These are phyloP conservation scores for Larix sibirica DNA, from an alignment of 83 land plant genomes.

Conservation along the genomic window DNA sequence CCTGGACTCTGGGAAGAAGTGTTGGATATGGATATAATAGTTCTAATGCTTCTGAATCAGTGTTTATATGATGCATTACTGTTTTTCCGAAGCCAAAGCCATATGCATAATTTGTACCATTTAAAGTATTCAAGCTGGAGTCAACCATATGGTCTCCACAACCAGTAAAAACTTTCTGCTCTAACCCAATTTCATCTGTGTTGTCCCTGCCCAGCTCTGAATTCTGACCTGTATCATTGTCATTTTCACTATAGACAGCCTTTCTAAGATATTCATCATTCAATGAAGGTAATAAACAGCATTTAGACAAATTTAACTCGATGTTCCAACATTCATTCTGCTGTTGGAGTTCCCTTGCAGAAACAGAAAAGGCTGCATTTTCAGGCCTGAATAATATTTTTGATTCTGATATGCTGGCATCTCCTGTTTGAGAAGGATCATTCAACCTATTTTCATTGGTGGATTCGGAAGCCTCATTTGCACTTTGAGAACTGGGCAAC, in stretches of 20 bases:
- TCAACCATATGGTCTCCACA: conserved; percentile 11
- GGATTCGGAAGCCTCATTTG: not conserved
- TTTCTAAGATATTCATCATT: conserved; percentile 62
- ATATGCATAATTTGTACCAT: conserved; percentile 63
- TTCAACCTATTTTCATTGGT: not conserved
- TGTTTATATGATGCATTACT: conserved; percentile 25
- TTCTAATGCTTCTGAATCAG: conserved; percentile 54
- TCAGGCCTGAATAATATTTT: conserved; percentile 29
- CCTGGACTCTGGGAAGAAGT: conserved; percentile 81
- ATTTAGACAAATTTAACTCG: conserved; percentile 43
- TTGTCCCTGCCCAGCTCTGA: not conserved
- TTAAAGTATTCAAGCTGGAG: not conserved
- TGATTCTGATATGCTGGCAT: not conserved
- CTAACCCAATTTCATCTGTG: not conserved
- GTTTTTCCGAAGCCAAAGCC: conserved; percentile 63
- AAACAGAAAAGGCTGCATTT: conserved; percentile 49
- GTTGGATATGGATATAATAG: conserved; percentile 76
- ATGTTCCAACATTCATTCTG: conserved; percentile 34
- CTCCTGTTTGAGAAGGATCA: not conserved
- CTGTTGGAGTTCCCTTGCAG: conserved; percentile 21
- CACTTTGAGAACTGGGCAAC: not conserved
- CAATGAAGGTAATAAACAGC: conserved; percentile 56
- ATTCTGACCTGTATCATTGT: not conserved
- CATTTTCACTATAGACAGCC: conserved; percentile 46
- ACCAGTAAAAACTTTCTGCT: not conserved